These are phyloP conservation scores for Microascus cirrosus DNA, from an alignment of 2,329 filamentous ascomycete genomes.

Conservation along the genomic window DNA sequence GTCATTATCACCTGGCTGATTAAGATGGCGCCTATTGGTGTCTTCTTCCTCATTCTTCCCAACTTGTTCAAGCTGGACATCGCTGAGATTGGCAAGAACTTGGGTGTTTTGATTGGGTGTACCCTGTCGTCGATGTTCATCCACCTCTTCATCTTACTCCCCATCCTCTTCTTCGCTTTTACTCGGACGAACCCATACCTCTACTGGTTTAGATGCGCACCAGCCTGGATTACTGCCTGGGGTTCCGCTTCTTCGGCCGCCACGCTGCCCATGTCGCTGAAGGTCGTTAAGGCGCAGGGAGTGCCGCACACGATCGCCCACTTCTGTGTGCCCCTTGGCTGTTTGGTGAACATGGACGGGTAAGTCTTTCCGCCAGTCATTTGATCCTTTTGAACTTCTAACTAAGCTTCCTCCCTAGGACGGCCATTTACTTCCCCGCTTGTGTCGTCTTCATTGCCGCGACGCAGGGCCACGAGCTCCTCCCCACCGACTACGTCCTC, in stretches of 20 bases:
- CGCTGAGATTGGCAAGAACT: conserved; percentile 31
- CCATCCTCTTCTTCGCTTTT: conserved; percentile 27
- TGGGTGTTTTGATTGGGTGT: conserved; percentile 37
- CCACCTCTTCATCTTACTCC: conserved; percentile 33
- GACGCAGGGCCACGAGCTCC: conserved; percentile 33
- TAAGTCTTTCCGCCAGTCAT: conserved; percentile 9
- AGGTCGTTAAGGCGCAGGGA: conserved; percentile 23
- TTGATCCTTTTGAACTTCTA: background rate
- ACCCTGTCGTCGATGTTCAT: conserved; percentile 32
- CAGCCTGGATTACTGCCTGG: conserved; percentile 43
- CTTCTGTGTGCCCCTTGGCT: conserved; percentile 35
- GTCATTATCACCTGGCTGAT: conserved; percentile 35
- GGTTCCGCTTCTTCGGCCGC: conserved; percentile 40
- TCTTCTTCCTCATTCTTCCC: conserved; percentile 41
- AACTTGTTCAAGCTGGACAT: conserved; percentile 39
- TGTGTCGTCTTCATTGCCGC: conserved; percentile 39
- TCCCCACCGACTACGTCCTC: conserved; percentile 33
- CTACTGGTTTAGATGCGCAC: conserved; percentile 34
- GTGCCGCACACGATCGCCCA: conserved; percentile 31
- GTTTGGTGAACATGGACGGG: conserved; percentile 39
- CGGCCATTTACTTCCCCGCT: conserved; percentile 43
- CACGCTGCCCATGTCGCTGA: conserved; percentile 37
- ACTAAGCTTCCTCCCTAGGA: conserved; percentile 14
- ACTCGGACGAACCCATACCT: conserved; percentile 33
- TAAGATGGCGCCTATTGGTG: conserved; percentile 35